Evolutionary conservation across 2,329 filamentous ascomycete species (phyloP), one percentile per base, ranked within the genome.

Genomic region (Epichloe hybrida): DNA sequence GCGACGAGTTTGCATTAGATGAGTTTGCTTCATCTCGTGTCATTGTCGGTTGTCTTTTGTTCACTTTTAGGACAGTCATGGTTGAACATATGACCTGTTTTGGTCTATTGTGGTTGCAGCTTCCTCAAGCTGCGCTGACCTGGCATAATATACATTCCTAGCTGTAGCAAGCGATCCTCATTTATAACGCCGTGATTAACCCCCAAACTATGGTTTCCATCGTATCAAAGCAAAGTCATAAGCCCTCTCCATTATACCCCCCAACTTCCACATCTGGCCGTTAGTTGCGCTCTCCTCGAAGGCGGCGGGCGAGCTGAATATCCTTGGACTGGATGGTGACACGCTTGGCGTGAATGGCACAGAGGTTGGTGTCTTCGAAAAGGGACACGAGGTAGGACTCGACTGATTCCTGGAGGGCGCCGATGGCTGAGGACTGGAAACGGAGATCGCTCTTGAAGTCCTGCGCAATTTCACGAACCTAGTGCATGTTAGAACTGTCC

Each of bases 341-440:
- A 76, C 93, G 89, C 83, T 97, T 97, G 74, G 93, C 91, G 75
- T 97, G 93, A 72, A 97, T 95, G 66, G 93, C 91, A 75, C 91
- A 97, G 49, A 95, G 76, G 78, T 97, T 97, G 75, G 91, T 96
- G 69, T 97, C 91, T 74, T 97, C 90, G 64, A 97, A 97, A 58
- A 97, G 84, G 42, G 90, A 95, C 72, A 97, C 90, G 64, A 98
- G 86, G 76, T 96, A 97, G 2, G 93, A 95, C 79, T 98, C 93
- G 59, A 95, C 90, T 50, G 93, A 95, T 79, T 98, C 93, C 76
- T 98, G 91, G 40, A 98, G 84, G 58, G 93, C 93, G 66, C 88
- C 87, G 68, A 98, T 96, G 70, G 93, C 93, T 45, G 91, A 95
- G 23, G 88, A 95, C 79, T 98, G 93, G 88, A 96, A 98, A 68